Evolutionary conservation across 176 grass and related monocot genomes (phyloP).

Genomic region (Luzula sylvatica): DNA sequence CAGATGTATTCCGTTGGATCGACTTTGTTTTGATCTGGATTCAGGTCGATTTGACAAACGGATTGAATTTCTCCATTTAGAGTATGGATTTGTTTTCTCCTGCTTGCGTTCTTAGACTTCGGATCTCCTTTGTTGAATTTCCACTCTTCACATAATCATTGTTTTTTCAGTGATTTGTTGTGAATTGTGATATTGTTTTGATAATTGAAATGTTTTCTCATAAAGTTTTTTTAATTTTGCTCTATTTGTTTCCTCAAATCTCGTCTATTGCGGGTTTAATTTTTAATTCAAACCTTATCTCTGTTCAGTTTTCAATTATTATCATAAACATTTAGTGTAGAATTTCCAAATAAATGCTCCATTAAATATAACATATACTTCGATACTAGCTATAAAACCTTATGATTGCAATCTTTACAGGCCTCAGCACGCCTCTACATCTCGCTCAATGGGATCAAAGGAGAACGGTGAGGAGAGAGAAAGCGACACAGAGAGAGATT

Average conservation of each 20-base stretch:
- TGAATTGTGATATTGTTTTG: not conserved
- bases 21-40: not conserved
- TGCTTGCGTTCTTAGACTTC: not conserved
- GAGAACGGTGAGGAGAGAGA: conserved; percentile 23
- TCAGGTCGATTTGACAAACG: not conserved
- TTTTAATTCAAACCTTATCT: not conserved
- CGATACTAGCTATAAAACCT: not conserved
- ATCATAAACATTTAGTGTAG: not conserved
- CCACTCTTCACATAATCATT: not conserved
- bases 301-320: not conserved
- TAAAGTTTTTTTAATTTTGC: not conserved
- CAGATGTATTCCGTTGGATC: conserved; percentile 6
- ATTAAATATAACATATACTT: too few relatives aligned
- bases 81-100: not conserved
- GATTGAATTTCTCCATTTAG: conserved; percentile 1
- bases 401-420: conserved; percentile 8
- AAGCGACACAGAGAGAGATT: conserved; percentile 3
- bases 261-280: not conserved
- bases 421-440: not conserved
- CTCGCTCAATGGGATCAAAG: conserved; percentile 10
- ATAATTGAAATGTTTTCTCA: not conserved
- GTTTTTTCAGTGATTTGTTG: not conserved
- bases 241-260: not conserved
- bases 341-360: not conserved
- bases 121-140: conserved; percentile 15